Evolutionary conservation across 768 basidiomycete genomes (phyloP).

Genomic region (Kondoa subrosea): DNA sequence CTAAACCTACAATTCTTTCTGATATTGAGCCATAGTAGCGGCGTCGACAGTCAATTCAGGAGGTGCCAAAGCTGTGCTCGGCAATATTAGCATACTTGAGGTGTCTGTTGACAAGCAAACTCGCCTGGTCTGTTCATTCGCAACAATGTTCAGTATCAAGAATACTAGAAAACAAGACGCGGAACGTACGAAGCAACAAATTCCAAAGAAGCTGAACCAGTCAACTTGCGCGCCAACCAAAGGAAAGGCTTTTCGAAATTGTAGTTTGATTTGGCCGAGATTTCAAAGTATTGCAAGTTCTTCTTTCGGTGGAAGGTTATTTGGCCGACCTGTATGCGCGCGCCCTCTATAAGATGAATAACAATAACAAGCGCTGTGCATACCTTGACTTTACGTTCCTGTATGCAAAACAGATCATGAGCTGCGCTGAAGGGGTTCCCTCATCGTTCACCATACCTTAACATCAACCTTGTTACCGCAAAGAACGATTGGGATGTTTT

Average conservation of each 20-base stretch:
- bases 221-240: constrained; percentile 94
- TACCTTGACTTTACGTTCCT: constrained; percentile 99
- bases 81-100: neutral
- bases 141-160: too few species aligned
- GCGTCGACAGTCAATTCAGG: constrained; percentile 78
- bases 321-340: neutral
- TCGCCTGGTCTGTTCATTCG: constrained; percentile 38
- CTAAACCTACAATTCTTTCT: constrained; percentile 45
- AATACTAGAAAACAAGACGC: too few species aligned
- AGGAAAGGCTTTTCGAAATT: constrained; percentile 99
- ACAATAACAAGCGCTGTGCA: constrained; percentile 42
- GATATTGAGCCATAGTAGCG: constrained; percentile 60
- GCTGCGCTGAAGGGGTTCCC: neutral
- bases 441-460: constrained; percentile 43
- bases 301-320: constrained; percentile 99
- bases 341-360: neutral
- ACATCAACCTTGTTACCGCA: constrained; percentile 99
- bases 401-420: constrained; percentile 37
- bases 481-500: constrained; percentile 97
- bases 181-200: constrained; percentile 73
- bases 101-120: constrained; percentile 18
- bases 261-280: constrained; percentile 99
- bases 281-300: constrained; percentile 98
- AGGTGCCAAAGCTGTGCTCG: constrained; percentile 49
- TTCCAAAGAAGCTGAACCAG: constrained; percentile 73